Evolutionary conservation across 352 stramenopile species (phyloP).

Genomic region (Globisporangium irregulare): DNA sequence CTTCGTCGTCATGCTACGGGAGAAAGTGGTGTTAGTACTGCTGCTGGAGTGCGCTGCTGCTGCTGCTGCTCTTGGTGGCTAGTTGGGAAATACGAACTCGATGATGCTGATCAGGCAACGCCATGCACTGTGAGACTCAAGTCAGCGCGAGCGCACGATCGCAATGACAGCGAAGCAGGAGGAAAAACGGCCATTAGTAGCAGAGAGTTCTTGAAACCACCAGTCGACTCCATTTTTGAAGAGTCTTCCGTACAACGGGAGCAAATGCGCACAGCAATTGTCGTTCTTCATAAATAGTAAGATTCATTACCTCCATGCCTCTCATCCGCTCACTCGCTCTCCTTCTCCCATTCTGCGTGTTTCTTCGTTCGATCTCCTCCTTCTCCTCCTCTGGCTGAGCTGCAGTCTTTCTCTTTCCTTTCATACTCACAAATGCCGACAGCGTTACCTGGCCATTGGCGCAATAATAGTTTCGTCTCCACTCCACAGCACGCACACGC

Average conservation of each 20-base stretch:
- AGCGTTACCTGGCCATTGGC: background rate
- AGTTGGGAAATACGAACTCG: conserved; percentile 1
- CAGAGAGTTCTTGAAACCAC: conserved; percentile 7
- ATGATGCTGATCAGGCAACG: background rate
- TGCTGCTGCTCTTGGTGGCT: background rate
- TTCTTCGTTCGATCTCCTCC: background rate
- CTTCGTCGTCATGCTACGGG: background rate
- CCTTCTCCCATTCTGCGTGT: background rate
- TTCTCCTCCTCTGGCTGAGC: background rate
- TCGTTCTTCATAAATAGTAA: conserved; percentile 9
- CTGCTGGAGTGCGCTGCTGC: background rate
- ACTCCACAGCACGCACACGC: background rate
- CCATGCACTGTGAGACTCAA: background rate
- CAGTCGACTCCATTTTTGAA: no score
- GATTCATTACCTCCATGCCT: conserved; percentile 6
- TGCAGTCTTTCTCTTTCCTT: background rate
- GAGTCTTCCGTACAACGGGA: background rate
- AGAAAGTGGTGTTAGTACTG: background rate
- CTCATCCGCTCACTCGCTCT: background rate
- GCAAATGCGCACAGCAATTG: background rate
- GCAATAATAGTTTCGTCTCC: background rate
- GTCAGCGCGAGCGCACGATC: background rate
- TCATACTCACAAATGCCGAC: background rate
- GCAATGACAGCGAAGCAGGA: background rate
- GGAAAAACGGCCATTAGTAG: background rate